phyloP scores from a whole-genome alignment of 2,329 filamentous ascomycete species.

The Fusarium nygamai region DNA sequence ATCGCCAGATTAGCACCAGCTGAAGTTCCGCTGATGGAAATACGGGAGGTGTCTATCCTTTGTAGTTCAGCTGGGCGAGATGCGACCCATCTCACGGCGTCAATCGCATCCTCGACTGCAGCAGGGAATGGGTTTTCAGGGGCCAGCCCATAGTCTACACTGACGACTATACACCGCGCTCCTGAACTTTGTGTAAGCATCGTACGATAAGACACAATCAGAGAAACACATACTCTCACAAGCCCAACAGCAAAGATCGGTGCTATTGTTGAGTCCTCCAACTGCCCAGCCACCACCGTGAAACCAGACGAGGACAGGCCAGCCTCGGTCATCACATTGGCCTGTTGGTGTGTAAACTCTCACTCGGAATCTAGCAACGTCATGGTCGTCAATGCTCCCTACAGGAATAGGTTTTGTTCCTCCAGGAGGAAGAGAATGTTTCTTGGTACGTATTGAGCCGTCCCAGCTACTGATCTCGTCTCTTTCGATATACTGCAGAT shows the following conservation, averaged over 20 bases:
- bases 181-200: slow-evolving; percentile 18
- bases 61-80: slow-evolving; percentile 30
- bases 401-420: slow-evolving; percentile 42
- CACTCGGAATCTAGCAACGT: slow-evolving; percentile 43
- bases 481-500: slow-evolving; percentile 50
- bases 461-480: slow-evolving; percentile 50
- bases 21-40: slow-evolving; percentile 47
- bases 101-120: slow-evolving; percentile 48
- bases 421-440: slow-evolving; percentile 41
- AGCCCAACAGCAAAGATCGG: slow-evolving; percentile 47
- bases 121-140: slow-evolving; percentile 50
- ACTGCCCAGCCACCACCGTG: slow-evolving; percentile 54
- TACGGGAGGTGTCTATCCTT: slow-evolving; percentile 39
- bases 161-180: slow-evolving; percentile 44
- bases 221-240: slow-evolving; percentile 41
- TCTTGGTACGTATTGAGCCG: slow-evolving; percentile 40
- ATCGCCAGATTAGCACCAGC: slow-evolving; percentile 43
- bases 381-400: slow-evolving; percentile 42
- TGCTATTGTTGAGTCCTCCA: slow-evolving; percentile 48
- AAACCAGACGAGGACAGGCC: slow-evolving; percentile 53
- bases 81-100: slow-evolving; percentile 46
- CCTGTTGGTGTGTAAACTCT: slow-evolving; percentile 47
- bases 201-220: background rate
- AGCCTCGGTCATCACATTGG: slow-evolving; percentile 39
- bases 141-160: slow-evolving; percentile 49